Percentiles rank a stretch among this genome's conserved stretches.
Conservation (phyloP, 352 stramenopile genomes). For the Pythium chondricola region DNA sequence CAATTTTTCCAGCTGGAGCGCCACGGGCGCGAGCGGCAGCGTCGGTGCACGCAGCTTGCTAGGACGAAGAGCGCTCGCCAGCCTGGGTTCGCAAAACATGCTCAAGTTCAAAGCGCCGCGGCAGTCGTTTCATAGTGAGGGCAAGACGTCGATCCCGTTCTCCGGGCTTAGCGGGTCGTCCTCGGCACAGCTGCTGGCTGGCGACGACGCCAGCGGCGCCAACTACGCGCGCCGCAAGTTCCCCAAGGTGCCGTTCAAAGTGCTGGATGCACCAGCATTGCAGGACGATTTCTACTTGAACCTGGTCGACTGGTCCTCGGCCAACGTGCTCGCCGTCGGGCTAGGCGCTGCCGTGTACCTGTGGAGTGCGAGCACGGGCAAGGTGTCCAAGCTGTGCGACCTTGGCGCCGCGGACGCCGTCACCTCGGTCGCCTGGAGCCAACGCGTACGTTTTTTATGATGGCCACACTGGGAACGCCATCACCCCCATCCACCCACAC, state of each 20-base stretch:
- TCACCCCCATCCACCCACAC: too few relatives aligned
- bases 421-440: slow-evolving; percentile 93
- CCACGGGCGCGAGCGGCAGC: slow-evolving; percentile 16
- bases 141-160: slow-evolving; percentile 48
- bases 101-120: slow-evolving; percentile 65
- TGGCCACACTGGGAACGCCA: too few relatives aligned
- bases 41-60: slow-evolving; percentile 26
- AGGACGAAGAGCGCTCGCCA: slow-evolving; percentile 15
- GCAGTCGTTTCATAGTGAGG: slow-evolving; percentile 46
- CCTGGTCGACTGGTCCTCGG: slow-evolving; percentile 94
- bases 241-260: slow-evolving; percentile 93
- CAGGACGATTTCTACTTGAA: slow-evolving; percentile 99
- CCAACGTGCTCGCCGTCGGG: slow-evolving; percentile 94
- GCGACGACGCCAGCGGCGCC: slow-evolving; percentile 8
- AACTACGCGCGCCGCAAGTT: slow-evolving; percentile 67
- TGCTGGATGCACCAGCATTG: slow-evolving; percentile 94
- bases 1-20: slow-evolving; percentile 15
- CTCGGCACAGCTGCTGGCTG: slow-evolving; percentile 23
- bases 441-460: slow-evolving; percentile 62
- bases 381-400: slow-evolving; percentile 94
- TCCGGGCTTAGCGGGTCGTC: slow-evolving; percentile 31
- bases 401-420: slow-evolving; percentile 73
- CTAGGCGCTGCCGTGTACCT: slow-evolving; percentile 93
- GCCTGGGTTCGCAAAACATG: slow-evolving; percentile 54
- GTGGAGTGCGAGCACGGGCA: slow-evolving; percentile 91